Evolutionary conservation across 768 basidiomycete genomes (phyloP).

Genomic region (Hortiboletus flavorubellus): DNA sequence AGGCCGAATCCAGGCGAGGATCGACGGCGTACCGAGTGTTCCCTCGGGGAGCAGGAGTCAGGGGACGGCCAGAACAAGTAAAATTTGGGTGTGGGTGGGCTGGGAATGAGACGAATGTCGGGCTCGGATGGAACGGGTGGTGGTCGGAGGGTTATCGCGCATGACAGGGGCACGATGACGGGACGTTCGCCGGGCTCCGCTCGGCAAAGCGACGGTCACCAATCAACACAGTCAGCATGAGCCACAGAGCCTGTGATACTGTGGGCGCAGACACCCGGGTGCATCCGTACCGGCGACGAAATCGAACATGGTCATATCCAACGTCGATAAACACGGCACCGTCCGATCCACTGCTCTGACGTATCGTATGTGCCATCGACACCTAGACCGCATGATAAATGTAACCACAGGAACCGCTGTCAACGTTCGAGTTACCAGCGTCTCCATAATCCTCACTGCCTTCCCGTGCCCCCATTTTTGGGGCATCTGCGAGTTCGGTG

Average conservation of each 20-base stretch:
- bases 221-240: neutral
- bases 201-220: neutral
- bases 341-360: neutral
- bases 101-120: neutral
- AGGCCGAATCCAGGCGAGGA: neutral
- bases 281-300: neutral
- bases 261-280: neutral
- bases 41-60: neutral
- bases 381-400: neutral
- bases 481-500: neutral
- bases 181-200: neutral
- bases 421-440: neutral
- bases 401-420: neutral
- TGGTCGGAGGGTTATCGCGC: neutral
- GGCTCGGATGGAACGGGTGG: neutral
- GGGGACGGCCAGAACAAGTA: too few species aligned
- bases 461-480: neutral
- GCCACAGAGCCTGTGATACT: neutral
- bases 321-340: constrained; percentile 3
- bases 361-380: neutral
- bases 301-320: neutral
- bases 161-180: neutral
- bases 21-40: constrained; percentile 9
- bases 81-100: neutral
- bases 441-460: neutral